Conservation (phyloP, 1,139 yeast genomes). For the Ogataea hybrid region DNA sequence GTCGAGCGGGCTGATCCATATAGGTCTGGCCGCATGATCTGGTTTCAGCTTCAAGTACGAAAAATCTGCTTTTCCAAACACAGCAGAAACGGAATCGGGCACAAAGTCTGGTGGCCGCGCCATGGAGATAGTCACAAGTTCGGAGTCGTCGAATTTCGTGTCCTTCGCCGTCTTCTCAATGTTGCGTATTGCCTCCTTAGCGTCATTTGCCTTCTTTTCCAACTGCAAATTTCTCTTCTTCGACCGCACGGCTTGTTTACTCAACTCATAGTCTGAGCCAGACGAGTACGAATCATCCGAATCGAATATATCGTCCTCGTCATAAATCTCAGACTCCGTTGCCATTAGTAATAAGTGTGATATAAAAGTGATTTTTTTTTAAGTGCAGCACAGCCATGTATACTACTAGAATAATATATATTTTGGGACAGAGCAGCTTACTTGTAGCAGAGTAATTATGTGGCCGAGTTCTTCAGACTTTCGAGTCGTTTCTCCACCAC, state of each 20-base stretch:
- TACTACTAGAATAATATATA: no score
- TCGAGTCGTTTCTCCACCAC: slow-evolving; percentile 26
- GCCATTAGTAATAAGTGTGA: slow-evolving; percentile 6
- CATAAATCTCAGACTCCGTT: slow-evolving; percentile 5
- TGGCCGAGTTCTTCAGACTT: slow-evolving; percentile 19
- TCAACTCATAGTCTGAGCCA: slow-evolving; percentile 19
- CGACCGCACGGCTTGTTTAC: slow-evolving; percentile 15
- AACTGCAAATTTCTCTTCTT: slow-evolving; percentile 7
- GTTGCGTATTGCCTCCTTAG: slow-evolving; percentile 24
- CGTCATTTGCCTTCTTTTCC: slow-evolving; percentile 21
- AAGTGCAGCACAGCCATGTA: slow-evolving; percentile 2
- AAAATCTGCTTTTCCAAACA: slow-evolving; percentile 83
- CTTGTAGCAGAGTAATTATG: not conserved
- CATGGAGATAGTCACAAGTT: slow-evolving; percentile 36
- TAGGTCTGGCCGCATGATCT: slow-evolving; percentile 90
- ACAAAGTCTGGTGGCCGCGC: slow-evolving; percentile 72
- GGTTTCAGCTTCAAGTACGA: slow-evolving; percentile 85
- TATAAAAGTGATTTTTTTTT: not conserved
- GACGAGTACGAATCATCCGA: slow-evolving; percentile 24
- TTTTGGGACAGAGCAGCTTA: no score
- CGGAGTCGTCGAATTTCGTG: slow-evolving; percentile 30
- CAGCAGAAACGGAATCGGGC: slow-evolving; percentile 81
- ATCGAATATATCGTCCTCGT: slow-evolving; percentile 19
- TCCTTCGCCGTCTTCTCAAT: slow-evolving; percentile 29
- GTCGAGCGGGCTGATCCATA: slow-evolving; percentile 95